Conservation (phyloP, 2,329 filamentous ascomycete genomes). For the Neofusicoccum ribis region DNA sequence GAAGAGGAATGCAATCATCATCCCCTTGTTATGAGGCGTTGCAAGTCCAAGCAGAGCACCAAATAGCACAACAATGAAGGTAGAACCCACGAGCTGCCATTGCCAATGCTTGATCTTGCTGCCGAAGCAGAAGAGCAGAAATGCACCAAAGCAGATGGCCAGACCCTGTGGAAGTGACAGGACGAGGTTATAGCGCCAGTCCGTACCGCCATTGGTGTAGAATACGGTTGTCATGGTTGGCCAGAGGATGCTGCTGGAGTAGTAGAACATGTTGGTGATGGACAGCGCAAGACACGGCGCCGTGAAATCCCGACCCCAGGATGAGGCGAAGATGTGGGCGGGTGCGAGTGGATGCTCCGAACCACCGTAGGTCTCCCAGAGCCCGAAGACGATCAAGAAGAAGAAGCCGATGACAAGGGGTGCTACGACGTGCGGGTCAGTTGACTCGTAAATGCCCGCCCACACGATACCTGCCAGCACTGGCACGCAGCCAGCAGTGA, state of each 20-base stretch:
- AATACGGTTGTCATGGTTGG: constrained; percentile 51
- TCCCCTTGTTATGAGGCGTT: constrained; percentile 46
- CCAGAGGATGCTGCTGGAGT: constrained; percentile 49
- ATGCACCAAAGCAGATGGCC: constrained; percentile 46
- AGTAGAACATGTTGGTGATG: constrained; percentile 56
- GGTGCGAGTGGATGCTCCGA: constrained; percentile 42
- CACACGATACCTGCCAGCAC: constrained; percentile 38
- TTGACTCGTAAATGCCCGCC: constrained; percentile 27
- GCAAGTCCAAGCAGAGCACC: constrained; percentile 47
- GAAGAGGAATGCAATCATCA: constrained; percentile 52
- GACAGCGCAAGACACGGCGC: constrained; percentile 47
- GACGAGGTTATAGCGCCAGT: constrained; percentile 33
- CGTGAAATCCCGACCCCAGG: constrained; percentile 50
- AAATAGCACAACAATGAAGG: constrained; percentile 51
- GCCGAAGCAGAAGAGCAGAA: constrained; percentile 45
- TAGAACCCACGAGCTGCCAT: constrained; percentile 47
- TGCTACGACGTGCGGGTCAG: constrained; percentile 33
- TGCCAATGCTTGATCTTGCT: constrained; percentile 48
- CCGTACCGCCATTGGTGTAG: constrained; percentile 40
- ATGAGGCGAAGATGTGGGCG: constrained; percentile 47
- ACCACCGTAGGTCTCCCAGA: constrained; percentile 34
- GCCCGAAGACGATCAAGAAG: constrained; percentile 30
- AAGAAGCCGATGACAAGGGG: constrained; percentile 34
- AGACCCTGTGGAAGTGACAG: constrained; percentile 49
- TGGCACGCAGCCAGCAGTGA: constrained; percentile 29